Conservation (phyloP, 2,329 filamentous ascomycete genomes). For the Pseudocercospora crystallina region DNA sequence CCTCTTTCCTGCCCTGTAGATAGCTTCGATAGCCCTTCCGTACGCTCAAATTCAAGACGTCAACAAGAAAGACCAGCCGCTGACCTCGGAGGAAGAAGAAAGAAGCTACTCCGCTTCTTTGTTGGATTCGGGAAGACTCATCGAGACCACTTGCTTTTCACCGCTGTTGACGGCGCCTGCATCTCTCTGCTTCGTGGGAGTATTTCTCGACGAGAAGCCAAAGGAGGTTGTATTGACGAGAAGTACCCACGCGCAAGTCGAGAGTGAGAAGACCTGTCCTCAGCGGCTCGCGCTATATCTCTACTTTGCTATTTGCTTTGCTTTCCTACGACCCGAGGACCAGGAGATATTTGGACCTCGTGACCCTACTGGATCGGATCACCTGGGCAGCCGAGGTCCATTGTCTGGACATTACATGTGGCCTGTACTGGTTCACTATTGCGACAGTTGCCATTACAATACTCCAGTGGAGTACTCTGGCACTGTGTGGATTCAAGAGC, state of each 20-base stretch:
- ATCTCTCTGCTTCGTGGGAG: constrained; percentile 14
- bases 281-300: constrained; percentile 4
- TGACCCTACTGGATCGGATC: not conserved
- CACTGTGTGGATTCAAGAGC: constrained; percentile 45
- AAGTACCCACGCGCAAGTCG: constrained; percentile 11
- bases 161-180: constrained; percentile 12
- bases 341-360: not conserved
- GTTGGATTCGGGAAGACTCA: constrained; percentile 14
- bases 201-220: constrained; percentile 28
- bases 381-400: not conserved
- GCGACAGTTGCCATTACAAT: constrained; percentile 32
- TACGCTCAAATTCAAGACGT: constrained; percentile 25
- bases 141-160: constrained; percentile 11
- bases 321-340: not conserved
- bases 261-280: constrained; percentile 15
- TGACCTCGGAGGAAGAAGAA: constrained; percentile 14
- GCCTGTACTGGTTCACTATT: constrained; percentile 34
- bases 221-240: constrained; percentile 28
- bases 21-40: constrained; percentile 28
- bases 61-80: constrained; percentile 5
- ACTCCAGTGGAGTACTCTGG: constrained; percentile 42
- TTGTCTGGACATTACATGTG: constrained; percentile 19
- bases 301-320: constrained; percentile 13
- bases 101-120: constrained; percentile 16
- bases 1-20: constrained; percentile 22